Percentiles rank a stretch among this genome's conserved stretches.
Conservation (phyloP, 768 basidiomycete species). For the Leccinellum rugosiceps region DNA sequence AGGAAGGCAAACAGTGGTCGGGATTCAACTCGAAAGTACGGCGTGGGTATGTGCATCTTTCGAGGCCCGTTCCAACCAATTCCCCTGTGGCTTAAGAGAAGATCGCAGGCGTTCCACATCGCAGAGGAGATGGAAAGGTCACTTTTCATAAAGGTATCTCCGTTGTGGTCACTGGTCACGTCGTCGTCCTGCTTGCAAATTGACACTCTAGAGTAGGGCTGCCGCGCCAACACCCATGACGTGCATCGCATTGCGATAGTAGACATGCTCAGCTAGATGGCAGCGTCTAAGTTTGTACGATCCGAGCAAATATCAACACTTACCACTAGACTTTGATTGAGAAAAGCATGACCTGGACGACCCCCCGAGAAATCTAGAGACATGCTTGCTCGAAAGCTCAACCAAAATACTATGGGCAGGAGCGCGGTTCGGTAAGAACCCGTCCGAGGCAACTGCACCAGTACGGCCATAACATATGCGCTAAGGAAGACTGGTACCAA, state of each 20-base stretch:
- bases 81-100: slow-evolving; percentile 14
- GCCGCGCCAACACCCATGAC: slow-evolving; percentile 17
- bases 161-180: neutral
- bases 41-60: slow-evolving; percentile 9
- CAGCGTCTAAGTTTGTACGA: neutral
- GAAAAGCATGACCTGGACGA: slow-evolving; percentile 6
- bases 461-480: slow-evolving; percentile 50
- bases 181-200: neutral
- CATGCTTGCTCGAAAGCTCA: slow-evolving; percentile 37
- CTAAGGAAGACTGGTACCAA: slow-evolving; percentile 41
- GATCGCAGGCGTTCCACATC: slow-evolving; percentile 27
- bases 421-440: slow-evolving; percentile 42
- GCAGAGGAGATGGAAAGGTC: slow-evolving; percentile 7
- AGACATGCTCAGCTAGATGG: slow-evolving; percentile 22
- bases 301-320: neutral
- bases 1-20: slow-evolving; percentile 13
- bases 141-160: neutral
- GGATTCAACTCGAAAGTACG: slow-evolving; percentile 18
- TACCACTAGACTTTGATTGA: slow-evolving; percentile 26
- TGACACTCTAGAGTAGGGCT: slow-evolving; percentile 13
- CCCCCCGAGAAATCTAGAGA: slow-evolving; percentile 24
- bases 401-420: slow-evolving; percentile 47
- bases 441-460: slow-evolving; percentile 49
- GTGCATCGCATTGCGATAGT: slow-evolving; percentile 24
- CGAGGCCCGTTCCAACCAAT: slow-evolving; percentile 26